Percentiles rank a stretch among this genome's conserved stretches.
Conservation (phyloP, 768 basidiomycete genomes). For the Termitomyces sp. region DNA sequence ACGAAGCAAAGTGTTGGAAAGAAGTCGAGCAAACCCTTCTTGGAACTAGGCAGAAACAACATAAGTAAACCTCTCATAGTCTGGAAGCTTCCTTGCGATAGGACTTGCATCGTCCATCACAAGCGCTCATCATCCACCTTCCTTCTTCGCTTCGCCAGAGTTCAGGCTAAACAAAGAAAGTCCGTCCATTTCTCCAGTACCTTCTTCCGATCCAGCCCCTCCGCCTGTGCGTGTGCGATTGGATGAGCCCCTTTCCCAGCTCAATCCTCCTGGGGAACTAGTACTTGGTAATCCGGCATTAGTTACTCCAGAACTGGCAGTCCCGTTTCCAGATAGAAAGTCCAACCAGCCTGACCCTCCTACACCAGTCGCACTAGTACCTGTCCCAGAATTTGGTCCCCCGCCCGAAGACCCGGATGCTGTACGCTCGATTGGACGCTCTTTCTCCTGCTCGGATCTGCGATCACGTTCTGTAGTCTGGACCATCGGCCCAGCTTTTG, state of each 20-base stretch:
- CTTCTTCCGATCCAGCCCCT: background rate
- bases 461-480: constrained; percentile 4
- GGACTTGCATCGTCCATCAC: no score
- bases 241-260: constrained; percentile 9
- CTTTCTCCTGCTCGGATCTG: background rate
- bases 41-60: background rate
- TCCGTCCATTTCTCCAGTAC: constrained; percentile 2
- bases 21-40: background rate
- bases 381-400: background rate
- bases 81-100: background rate
- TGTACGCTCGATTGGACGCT: background rate
- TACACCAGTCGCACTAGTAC: background rate
- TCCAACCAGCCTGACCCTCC: constrained; percentile 11
- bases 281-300: background rate
- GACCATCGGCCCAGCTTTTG: background rate
- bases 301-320: background rate
- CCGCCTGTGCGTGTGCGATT: background rate
- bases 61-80: background rate
- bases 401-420: constrained; percentile 5
- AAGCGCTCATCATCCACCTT: background rate
- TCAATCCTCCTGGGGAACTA: background rate
- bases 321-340: constrained; percentile 9
- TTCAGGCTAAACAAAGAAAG: constrained; percentile 8
- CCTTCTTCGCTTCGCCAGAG: constrained; percentile 10
- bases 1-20: background rate